Base-by-base conservation (phyloP, 2,329 filamentous ascomycete genomes). In the Colletotrichum sansevieriae region DNA sequence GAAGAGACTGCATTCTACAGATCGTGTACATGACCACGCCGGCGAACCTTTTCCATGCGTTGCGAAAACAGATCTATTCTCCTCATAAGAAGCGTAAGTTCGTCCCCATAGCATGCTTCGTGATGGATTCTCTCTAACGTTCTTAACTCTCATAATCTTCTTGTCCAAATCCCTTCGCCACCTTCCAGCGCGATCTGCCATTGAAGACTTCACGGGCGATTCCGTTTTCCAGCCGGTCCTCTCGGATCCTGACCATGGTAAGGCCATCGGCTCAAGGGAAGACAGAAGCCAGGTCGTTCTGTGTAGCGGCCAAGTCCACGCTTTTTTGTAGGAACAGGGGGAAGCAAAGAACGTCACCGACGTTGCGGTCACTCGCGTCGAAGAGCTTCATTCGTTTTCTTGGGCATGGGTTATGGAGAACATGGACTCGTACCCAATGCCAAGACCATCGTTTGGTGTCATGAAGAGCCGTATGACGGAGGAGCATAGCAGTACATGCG, bases 1-100 rank as follows among this genome's bases (percentile, higher is more conserved):
- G 98, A 84, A 96, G 98, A 84, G 96, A 98, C 83, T 97, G 94
- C 87, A 99, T 99, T 85, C 97, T 99, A 90, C 95, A 98, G 84
- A 92, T 99, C 79, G 94, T 91, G 63, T 97, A 95, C 86, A 94
- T 97, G 89, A 99, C 95, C n/a, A 92, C 92, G 51, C 96, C 96
- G 29, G 89, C 95, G 71, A 99, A 99, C 82, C 82, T 97, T 78
- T 99, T 99, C 90, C 96, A 99, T 83, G 91, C 95, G 73, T 88
- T 99, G 73, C 92, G 96, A 79, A 90, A 96, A 82, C 96, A 99
- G 84, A 97, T 98, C 90, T 94, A 98, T 87, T 90, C 96, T 76
- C 95, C 98, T 79, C 98, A 98, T 91, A 90, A 96, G 83, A 99
- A 98, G 86, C 96, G 93, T 95, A 87, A 90, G 92, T 87, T 55